phyloP scores from a whole-genome alignment of 306 rosid genomes.

The Ochetophila trinervis region DNA sequence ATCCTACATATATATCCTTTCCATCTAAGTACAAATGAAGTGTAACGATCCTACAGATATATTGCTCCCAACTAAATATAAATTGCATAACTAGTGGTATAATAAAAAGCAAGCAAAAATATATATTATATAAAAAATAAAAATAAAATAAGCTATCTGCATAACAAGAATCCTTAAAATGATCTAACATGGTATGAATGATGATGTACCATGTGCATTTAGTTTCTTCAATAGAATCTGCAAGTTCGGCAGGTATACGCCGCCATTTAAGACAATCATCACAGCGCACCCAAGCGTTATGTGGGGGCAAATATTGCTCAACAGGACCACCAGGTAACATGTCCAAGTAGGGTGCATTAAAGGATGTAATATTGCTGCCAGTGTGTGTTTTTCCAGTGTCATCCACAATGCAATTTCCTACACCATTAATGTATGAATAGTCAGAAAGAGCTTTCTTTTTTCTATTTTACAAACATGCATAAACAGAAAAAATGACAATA shows the following conservation, averaged over 20 bases:
- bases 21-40: too few species aligned
- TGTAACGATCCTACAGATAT: too few species aligned
- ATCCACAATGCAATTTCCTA: constrained; percentile 48
- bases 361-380: constrained; percentile 29
- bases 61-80: not conserved
- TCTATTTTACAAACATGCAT: constrained; percentile 15
- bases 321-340: constrained; percentile 38
- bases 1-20: not conserved
- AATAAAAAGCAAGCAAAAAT: constrained; percentile 5
- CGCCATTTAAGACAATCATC: constrained; percentile 97
- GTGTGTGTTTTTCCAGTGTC: constrained; percentile 32
- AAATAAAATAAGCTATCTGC: constrained; percentile 21
- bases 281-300: constrained; percentile 93
- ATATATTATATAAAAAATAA: not conserved
- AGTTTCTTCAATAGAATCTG: constrained; percentile 71
- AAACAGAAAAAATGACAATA: constrained; percentile 23
- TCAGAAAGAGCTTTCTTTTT: constrained; percentile 22
- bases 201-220: constrained; percentile 74
- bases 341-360: constrained; percentile 35
- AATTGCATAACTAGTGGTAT: not conserved
- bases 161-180: constrained; percentile 12
- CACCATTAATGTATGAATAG: constrained; percentile 26
- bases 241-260: constrained; percentile 83
- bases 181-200: constrained; percentile 14
- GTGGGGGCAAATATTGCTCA: constrained; percentile 51